Evolutionary conservation across 306 rosid genomes (phyloP).

Genomic region (Quercus mongolica): DNA sequence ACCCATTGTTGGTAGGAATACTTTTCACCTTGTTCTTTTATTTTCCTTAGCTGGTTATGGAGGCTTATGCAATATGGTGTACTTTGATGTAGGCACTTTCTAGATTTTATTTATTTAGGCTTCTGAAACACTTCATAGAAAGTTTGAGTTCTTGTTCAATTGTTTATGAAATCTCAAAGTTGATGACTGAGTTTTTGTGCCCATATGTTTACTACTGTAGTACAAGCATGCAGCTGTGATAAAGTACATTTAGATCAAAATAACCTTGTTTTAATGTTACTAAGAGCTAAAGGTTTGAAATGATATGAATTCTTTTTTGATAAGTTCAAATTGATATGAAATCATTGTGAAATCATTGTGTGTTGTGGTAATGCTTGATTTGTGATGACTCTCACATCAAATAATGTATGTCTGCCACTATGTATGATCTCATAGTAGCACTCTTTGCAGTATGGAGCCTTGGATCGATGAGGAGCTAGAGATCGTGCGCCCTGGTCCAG

Average conservation of each 20-base stretch:
- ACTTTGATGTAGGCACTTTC: neutral
- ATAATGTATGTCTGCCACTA: no score
- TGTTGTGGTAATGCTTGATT: no score
- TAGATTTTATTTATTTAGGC: neutral
- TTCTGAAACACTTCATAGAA: neutral
- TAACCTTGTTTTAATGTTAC: neutral
- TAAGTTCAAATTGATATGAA: neutral
- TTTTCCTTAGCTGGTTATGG: neutral
- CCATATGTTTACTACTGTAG: neutral
- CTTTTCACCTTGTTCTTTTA: neutral
- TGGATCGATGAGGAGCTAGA: no score
- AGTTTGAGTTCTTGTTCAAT: neutral
- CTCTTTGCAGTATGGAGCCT: no score
- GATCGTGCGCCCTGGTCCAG: no score
- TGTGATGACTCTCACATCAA: no score
- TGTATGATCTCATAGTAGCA: no score
- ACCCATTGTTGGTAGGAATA: neutral
- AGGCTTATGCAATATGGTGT: neutral
- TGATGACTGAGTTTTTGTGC: neutral
- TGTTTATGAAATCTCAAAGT: neutral
- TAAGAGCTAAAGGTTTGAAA: neutral
- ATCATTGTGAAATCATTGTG: no score
- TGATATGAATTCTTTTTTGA: no score
- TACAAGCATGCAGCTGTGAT: neutral
- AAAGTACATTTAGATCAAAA: neutral